phyloP scores from a whole-genome alignment of 2,329 filamentous ascomycete genomes.

The Aspergillus oerlinghausenensis region DNA sequence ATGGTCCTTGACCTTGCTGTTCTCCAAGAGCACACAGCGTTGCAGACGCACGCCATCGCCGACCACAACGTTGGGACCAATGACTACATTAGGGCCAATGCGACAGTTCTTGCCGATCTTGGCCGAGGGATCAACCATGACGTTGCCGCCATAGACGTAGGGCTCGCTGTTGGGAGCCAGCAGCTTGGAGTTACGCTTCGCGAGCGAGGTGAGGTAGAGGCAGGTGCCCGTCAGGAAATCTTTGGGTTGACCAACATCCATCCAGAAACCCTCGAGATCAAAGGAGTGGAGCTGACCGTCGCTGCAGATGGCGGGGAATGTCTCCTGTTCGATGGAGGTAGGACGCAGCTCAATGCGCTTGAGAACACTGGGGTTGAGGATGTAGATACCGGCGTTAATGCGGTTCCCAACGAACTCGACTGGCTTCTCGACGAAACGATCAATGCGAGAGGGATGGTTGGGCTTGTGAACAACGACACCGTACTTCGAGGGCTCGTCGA shows the following conservation, averaged over 20 bases:
- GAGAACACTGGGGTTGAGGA: constrained; percentile 88
- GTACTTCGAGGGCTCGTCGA: constrained; percentile 98
- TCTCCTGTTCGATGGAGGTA: constrained; percentile 97
- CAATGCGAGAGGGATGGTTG: constrained; percentile 82
- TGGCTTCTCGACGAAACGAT: constrained; percentile 99
- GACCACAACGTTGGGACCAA: constrained; percentile 86
- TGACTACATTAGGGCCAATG: constrained; percentile 94
- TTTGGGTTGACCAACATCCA: constrained; percentile 98
- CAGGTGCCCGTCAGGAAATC: constrained; percentile 96
- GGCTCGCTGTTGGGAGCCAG: constrained; percentile 69
- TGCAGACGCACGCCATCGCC: constrained; percentile 93
- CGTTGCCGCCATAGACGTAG: constrained; percentile 89
- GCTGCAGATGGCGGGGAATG: constrained; percentile 87
- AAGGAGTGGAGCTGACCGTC: constrained; percentile 93
- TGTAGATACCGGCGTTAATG: constrained; percentile 98
- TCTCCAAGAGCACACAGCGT: constrained; percentile 81
- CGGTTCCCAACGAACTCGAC: constrained; percentile 98
- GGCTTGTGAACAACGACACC: constrained; percentile 98
- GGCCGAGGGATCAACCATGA: constrained; percentile 86
- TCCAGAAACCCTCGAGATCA: constrained; percentile 97
- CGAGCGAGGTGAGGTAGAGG: constrained; percentile 87
- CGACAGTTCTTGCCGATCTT: constrained; percentile 99
- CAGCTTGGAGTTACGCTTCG: constrained; percentile 83
- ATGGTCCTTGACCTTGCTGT: constrained; percentile 95
- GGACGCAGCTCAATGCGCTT: constrained; percentile 91